Evolutionary conservation across 257 asterid genomes (phyloP).

Genomic region (Perilla frutescens): DNA sequence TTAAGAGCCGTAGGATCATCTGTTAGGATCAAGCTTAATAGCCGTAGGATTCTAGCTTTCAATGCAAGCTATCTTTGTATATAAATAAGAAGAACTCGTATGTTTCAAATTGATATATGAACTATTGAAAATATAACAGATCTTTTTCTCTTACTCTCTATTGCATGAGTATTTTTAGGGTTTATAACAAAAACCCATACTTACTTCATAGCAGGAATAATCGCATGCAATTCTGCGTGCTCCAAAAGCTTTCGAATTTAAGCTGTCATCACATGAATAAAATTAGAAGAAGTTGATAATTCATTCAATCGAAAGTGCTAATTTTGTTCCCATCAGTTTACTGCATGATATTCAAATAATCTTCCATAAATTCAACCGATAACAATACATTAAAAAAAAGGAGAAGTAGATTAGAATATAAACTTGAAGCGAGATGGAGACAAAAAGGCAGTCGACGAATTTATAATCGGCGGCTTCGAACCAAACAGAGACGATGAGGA

Average conservation of each 20-base stretch:
- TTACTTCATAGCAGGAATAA: constrained; percentile 77
- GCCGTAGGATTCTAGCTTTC: too few relatives aligned
- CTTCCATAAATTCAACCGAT: constrained; percentile 2
- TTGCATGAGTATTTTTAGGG: too few relatives aligned
- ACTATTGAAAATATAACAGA: too few relatives aligned
- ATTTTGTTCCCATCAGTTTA: neutral
- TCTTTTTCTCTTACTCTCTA: too few relatives aligned
- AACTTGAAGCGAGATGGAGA: constrained; percentile 44
- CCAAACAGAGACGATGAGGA: constrained; percentile 38
- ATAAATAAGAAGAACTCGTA: too few relatives aligned
- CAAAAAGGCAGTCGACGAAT: constrained; percentile 20
- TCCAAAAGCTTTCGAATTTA: constrained; percentile 32
- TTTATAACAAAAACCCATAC: constrained; percentile 29
- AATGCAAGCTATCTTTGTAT: too few relatives aligned
- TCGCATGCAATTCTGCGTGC: constrained; percentile 56
- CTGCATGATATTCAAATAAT: constrained; percentile 18
- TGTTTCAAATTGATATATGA: too few relatives aligned
- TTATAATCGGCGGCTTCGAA: constrained; percentile 32
- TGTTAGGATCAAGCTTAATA: too few relatives aligned
- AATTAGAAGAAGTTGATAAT: constrained; percentile 5
- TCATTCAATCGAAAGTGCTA: constrained; percentile 10
- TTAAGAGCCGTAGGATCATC: too few relatives aligned
- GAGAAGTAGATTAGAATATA: neutral
- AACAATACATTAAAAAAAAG: neutral
- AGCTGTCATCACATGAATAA: constrained; percentile 34